Conservation (phyloP, 257 asterid genomes). For the Nicotiana paniculata region DNA sequence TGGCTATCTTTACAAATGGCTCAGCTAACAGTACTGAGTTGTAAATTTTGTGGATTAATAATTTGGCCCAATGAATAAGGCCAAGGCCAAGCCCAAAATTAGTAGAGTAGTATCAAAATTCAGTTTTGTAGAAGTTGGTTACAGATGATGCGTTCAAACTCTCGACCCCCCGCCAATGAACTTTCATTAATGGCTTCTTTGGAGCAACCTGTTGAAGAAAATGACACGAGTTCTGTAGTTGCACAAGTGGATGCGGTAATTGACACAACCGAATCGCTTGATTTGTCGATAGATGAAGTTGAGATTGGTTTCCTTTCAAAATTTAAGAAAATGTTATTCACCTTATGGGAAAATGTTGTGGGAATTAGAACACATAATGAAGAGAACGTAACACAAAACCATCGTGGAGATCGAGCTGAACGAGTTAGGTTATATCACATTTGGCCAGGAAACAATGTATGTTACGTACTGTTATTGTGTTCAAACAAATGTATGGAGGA, state of each 20-base stretch:
- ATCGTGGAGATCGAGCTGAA: background rate
- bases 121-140: background rate
- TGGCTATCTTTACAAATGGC: too few relatives aligned
- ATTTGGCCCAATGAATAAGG: background rate
- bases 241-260: background rate
- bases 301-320: background rate
- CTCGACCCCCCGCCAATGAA: background rate
- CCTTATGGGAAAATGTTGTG: background rate
- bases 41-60: background rate
- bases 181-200: background rate
- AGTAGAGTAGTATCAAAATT: background rate
- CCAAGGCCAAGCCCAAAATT: background rate
- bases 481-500: background rate
- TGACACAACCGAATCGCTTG: background rate
- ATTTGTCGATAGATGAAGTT: background rate
- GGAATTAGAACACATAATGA: background rate
- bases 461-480: background rate
- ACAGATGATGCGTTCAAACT: background rate
- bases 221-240: background rate
- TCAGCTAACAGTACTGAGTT: too few relatives aligned
- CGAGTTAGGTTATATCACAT: background rate
- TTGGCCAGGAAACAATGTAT: constrained; percentile 1
- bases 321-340: background rate
- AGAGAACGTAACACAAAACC: background rate
- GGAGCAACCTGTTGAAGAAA: background rate